Evolutionary conservation across 2,329 filamentous ascomycete species (phyloP), one percentile per base, ranked within the genome.

Genomic region (Aspergillus sp.): DNA sequence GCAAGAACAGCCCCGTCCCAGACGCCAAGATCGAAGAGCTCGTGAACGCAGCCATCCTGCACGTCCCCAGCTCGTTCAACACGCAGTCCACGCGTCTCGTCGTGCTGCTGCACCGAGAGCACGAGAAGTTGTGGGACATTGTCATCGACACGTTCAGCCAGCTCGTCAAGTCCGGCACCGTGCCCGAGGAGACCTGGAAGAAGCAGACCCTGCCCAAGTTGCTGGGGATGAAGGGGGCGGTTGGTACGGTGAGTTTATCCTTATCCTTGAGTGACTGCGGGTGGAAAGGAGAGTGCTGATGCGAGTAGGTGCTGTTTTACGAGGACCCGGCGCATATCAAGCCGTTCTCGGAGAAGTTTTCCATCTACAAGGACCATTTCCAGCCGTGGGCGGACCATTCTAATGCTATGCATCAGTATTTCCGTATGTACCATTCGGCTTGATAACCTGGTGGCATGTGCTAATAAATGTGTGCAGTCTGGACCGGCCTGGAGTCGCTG

Each of bases 121-220:
- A 97, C 78, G 86, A 91, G 64, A 88, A 88, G 77, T 84, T 96
- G 63, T 97, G 92, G 93, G 86, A 90, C 69, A 79, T 91, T 54
- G 81, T 85, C 50, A 73, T 78, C 55, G 83, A 86, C 23, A 75
- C 81, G 49, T 79, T 93, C 53, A 85, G 87, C 76, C 77, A 78
- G 19, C 81, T 91, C 54, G 85, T 94, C 20, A 84, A 88, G 25
- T 78, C 73, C 3, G 79, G 70, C 23, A 54, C 58, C 2, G 54
- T 73, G 11, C 60, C 69, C 0, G 61, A 76, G 61, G 86, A 87
- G 14, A 68, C 76, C 57, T 91, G 82, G 78, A 74, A 83, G 67
- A 70, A 64, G 16, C 63, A 60, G 48, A 76, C 64, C 53, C 66
- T 71, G 64, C 68, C 72, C 52, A 78, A 77, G 61, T 64, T 86